Evolutionary conservation across 768 basidiomycete genomes (phyloP).

Genomic region (Pulveroboletus sp.): DNA sequence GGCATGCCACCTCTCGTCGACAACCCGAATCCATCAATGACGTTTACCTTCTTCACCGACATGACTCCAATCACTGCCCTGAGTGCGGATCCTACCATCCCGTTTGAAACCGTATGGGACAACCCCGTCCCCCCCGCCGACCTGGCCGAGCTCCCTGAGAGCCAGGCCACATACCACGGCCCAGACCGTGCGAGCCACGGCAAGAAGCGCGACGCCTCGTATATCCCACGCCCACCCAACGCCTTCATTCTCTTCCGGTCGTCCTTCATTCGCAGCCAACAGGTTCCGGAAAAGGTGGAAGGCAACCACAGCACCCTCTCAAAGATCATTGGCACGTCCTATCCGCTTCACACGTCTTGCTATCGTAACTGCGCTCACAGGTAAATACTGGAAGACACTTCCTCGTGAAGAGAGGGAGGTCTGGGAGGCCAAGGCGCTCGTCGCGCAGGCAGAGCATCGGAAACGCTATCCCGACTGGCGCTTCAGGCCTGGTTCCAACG

Average conservation of each 20-base stretch:
- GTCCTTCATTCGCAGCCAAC: constrained; percentile 70
- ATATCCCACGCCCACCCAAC: constrained; percentile 83
- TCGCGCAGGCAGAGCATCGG: constrained; percentile 73
- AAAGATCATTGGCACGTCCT: constrained; percentile 67
- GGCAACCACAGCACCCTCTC: constrained; percentile 78
- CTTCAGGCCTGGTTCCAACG: constrained; percentile 64
- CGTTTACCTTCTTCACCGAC: constrained; percentile 62
- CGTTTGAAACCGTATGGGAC: constrained; percentile 35
- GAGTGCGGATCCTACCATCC: constrained; percentile 32
- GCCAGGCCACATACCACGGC: constrained; percentile 24
- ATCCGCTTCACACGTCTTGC: neutral
- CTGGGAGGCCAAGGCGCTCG: constrained; percentile 74
- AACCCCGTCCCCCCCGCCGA: constrained; percentile 18
- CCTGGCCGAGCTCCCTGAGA: constrained; percentile 14
- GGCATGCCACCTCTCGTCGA: constrained; percentile 53
- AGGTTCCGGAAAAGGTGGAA: constrained; percentile 73
- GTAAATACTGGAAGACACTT: constrained; percentile 73
- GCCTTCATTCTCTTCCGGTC: constrained; percentile 86
- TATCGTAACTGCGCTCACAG: constrained; percentile 33
- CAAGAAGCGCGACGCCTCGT: constrained; percentile 65
- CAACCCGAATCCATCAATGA: constrained; percentile 49
- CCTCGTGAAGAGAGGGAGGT: constrained; percentile 62
- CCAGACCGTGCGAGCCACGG: constrained; percentile 47
- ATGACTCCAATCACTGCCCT: constrained; percentile 54
- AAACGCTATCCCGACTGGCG: constrained; percentile 79